Base-by-base conservation (phyloP, 116 monocot species). In the Zostera marina region DNA sequence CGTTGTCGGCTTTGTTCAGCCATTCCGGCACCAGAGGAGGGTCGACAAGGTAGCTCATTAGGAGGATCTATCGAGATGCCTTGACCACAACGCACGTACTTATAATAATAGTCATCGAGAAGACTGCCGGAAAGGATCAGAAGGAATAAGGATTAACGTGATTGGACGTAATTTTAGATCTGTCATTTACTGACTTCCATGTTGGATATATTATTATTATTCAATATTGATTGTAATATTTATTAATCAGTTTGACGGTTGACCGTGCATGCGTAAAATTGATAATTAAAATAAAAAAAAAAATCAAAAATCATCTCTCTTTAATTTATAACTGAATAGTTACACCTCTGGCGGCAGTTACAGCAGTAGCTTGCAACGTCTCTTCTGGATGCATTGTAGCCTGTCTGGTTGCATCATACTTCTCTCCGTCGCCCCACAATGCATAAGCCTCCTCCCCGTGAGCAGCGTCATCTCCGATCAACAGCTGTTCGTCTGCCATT, bases 1-100 rank as follows among this genome's bases (percentile, higher is more conserved):
- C 77, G 72, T 85, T 91, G 79, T 91, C 91, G 20, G 85, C 91
- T 52, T 91, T 91, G 85, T 91, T 91, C 14, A 85, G 73, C 91
- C 91, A 91, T 12, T 81, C 74, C 1, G 78, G 1, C 14, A 73
- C 70, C 9, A 70, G 72, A 22, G 56, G 17, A 5, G 73, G 72
- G 51, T 60, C 60, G 19, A 43, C 16, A 14, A 5, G 44, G 65
- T 55, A 66, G 9, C 40, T 17, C 26, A 24, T 54, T 24, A 19
- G 22, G 24, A 32, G 5, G 32, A 5, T 32, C 32, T 32, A 32
- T 32, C 32, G n/a, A n/a, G n/a, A 32, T 32, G 32, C 4, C 32
- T 32, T 32, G 32, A 2, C 32, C 4, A 3, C 32, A 5, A 32
- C 32, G 32, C 5, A 5, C 26, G 26, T 5, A 32, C 32, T 32